These are phyloP conservation scores for Yamadazyma epiphylla DNA, from an alignment of 1,139 yeast species.

Conservation along the genomic window DNA sequence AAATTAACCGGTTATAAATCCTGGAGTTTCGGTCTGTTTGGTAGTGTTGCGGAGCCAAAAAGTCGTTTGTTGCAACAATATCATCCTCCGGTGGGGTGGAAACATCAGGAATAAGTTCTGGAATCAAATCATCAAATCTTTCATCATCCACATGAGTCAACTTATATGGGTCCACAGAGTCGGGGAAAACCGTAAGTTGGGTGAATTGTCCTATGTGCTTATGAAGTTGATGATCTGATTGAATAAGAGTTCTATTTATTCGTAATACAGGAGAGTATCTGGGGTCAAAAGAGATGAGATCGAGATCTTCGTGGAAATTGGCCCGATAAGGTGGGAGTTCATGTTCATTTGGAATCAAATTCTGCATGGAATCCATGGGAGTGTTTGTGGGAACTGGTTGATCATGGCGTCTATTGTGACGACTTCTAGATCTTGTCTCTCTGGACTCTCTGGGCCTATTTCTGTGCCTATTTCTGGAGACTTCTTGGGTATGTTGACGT, in stretches of 20 bases:
- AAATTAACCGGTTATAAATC: constrained; percentile 4
- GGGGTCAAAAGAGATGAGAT: constrained; percentile 40
- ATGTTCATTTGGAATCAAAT: constrained; percentile 7
- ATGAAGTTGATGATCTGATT: constrained; percentile 21
- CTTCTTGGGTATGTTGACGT: too few relatives aligned
- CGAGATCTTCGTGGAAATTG: constrained; percentile 31
- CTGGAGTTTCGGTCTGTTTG: constrained; percentile 2
- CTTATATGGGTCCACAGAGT: constrained; percentile 32
- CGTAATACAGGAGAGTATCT: constrained; percentile 37
- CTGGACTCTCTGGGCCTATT: constrained; percentile 20
- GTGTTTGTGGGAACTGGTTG: not conserved
- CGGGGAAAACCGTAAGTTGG: constrained; percentile 28
- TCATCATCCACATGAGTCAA: constrained; percentile 37
- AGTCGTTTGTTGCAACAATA: too few relatives aligned
- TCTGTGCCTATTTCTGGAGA: too few relatives aligned
- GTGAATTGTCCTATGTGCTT: constrained; percentile 24
- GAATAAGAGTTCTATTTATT: constrained; percentile 29
- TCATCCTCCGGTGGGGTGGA: not conserved
- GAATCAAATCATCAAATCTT: constrained; percentile 31
- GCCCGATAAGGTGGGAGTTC: constrained; percentile 40
- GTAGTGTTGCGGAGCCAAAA: not conserved
- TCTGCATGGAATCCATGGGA: not conserved
- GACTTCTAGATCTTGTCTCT: constrained; percentile 6
- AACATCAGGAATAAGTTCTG: constrained; percentile 21
- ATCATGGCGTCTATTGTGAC: not conserved